A percentile compares a stretch with the other conserved stretches of the same genome.
Conservation (phyloP, 2,329 filamentous ascomycete species). For the Pyrenophora graminea region DNA sequence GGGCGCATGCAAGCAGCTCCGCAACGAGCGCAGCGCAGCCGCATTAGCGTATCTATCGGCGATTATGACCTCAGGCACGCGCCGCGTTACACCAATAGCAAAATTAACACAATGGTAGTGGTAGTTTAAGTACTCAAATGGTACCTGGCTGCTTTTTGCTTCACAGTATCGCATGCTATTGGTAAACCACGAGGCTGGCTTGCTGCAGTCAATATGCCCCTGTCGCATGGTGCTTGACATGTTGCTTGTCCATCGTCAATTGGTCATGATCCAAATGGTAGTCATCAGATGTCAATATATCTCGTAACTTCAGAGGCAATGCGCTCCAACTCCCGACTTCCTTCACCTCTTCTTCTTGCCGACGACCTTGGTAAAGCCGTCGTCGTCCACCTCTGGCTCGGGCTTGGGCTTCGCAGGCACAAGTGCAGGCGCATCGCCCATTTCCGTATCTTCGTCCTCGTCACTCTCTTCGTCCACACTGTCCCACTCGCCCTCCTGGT, state of each 20-base stretch:
- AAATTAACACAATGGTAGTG: background rate
- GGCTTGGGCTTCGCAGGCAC: conserved; percentile 41
- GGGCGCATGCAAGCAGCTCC: conserved; percentile 18
- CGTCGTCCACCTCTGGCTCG: conserved; percentile 48
- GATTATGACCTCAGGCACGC: conserved; percentile 12
- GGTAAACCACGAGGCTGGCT: too few relatives aligned
- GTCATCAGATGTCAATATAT: too few relatives aligned
- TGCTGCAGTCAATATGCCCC: too few relatives aligned
- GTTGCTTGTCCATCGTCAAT: too few relatives aligned
- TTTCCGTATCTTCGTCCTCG: conserved; percentile 47
- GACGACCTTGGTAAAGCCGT: conserved; percentile 51
- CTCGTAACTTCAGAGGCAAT: too few relatives aligned
- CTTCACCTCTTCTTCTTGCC: conserved; percentile 46
- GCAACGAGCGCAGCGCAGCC: conserved; percentile 20
- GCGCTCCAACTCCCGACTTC: background rate
- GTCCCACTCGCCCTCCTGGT: conserved; percentile 51
- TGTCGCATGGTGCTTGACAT: too few relatives aligned
- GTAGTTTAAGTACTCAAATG: too few relatives aligned
- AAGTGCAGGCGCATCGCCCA: conserved; percentile 44
- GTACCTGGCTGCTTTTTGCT: too few relatives aligned
- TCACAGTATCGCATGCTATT: too few relatives aligned
- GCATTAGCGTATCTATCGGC: conserved; percentile 8
- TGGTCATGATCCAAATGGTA: too few relatives aligned
- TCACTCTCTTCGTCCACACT: conserved; percentile 58
- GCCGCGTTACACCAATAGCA: conserved; percentile 6